Evolutionary conservation across 148 eudicot genomes (phyloP), one percentile per base, ranked within the genome.

Genomic region (Euryodendron excelsum): DNA sequence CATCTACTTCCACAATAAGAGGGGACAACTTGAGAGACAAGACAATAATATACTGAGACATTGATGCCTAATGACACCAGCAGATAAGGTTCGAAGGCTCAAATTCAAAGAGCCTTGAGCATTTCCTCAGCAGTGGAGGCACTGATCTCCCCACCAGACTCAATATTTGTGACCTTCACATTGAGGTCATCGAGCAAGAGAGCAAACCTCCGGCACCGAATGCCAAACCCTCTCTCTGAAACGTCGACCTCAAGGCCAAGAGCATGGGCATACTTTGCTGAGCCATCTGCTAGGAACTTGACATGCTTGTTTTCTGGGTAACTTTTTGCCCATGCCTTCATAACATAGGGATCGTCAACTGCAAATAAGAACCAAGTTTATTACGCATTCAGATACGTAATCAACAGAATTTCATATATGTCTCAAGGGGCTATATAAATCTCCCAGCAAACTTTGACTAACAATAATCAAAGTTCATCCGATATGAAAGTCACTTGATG

Each of bases 291-390:
- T 30, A 93, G 75, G 79, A 93, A 93, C 88, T 93, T 93, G 47
- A 93, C 85, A 37, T 85, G 83, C 84, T 90, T 86, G 85, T 89
- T 91, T 20, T 88, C 93, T 21, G 93, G 89, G 86, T 82, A 93
- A 33, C 92, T 85, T 79, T 93, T 91, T 62, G 86, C 88, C 98
- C 98, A 93, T 60, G 91, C 97, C 83, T 88, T 91, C 98, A 93
- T 93, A 87, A 93, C 96, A 81, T 86, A 91, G 7, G 92, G 92
- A 77, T 93, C 98, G 75, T 93, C 91, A 66, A 93, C 98, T 93
- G 87, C 74, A 83, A 84, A n/a, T 39, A 62, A 75, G 31, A 71
- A 69, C 3, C 41, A 72, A 21, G 62, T 64, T n/a, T n/a, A n/a
- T n/a, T n/a, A n/a, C n/a, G n/a, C n/a, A n/a, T n/a, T n/a, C n/a